Conservation (phyloP, 2,329 filamentous ascomycete genomes). For the Lachnellula subtilissima region DNA sequence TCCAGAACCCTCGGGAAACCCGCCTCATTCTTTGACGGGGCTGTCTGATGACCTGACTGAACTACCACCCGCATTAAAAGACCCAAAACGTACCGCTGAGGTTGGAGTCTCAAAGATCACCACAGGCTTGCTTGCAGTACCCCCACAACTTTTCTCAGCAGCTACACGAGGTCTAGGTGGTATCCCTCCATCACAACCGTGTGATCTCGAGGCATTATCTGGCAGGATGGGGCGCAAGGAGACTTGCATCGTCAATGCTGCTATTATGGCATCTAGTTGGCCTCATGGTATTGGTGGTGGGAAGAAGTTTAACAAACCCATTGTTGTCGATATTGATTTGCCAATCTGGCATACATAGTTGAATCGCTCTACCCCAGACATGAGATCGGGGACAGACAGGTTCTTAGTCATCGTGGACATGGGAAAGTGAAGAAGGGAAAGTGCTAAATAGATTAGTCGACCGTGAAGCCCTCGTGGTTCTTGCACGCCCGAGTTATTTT, state of each 20-base stretch:
- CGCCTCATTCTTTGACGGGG: background rate
- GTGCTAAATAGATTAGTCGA: too few relatives aligned
- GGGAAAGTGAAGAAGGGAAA: too few relatives aligned
- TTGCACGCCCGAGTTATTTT: too few relatives aligned
- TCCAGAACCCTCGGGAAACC: background rate
- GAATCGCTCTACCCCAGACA: too few relatives aligned
- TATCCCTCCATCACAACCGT: constrained; percentile 37
- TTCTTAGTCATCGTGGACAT: too few relatives aligned
- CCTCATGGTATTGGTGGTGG: constrained; percentile 52
- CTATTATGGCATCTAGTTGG: constrained; percentile 65
- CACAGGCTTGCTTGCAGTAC: constrained; percentile 10
- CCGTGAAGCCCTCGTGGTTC: too few relatives aligned
- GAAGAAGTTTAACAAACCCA: constrained; percentile 69
- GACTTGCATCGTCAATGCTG: constrained; percentile 77
- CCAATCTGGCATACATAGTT: constrained; percentile 43
- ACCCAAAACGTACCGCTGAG: background rate
- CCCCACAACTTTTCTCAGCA: constrained; percentile 10
- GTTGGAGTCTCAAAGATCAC: constrained; percentile 8
- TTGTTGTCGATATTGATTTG: constrained; percentile 77
- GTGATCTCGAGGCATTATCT: constrained; percentile 38
- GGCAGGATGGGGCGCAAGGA: constrained; percentile 43
- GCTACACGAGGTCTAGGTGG: constrained; percentile 38
- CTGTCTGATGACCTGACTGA: background rate
- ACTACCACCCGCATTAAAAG: background rate
- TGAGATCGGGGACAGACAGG: too few relatives aligned